phyloP scores from a whole-genome alignment of 2,329 filamentous ascomycete genomes.

The Sporothrix pseudoabietina region DNA sequence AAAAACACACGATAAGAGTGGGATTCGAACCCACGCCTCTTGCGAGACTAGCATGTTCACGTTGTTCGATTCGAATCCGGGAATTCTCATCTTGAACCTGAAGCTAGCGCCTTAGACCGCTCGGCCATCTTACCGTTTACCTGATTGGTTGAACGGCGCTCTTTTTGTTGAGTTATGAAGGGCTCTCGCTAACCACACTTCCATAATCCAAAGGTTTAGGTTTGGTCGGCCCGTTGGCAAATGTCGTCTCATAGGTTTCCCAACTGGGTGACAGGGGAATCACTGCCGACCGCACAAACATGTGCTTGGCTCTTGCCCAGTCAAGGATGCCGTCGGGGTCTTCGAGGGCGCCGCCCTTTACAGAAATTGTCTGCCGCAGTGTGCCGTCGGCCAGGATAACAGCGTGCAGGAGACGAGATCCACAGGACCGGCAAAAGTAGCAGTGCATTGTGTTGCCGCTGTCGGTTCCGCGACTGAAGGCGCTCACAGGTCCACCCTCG shows the following conservation, averaged over 20 bases:
- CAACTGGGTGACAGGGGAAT: slow-evolving; percentile 46
- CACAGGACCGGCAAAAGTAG: slow-evolving; percentile 42
- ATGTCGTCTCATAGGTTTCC: slow-evolving; percentile 29
- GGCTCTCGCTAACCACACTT: not conserved
- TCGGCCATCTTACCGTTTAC: slow-evolving; percentile 36
- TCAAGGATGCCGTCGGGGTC: slow-evolving; percentile 40
- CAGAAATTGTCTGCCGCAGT: slow-evolving; percentile 43
- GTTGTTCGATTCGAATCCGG: slow-evolving; percentile 32
- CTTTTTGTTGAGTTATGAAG: not conserved
- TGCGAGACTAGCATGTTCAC: slow-evolving; percentile 29
- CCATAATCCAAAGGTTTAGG: not conserved
- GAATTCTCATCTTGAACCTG: slow-evolving; percentile 27
- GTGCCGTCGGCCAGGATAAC: slow-evolving; percentile 45
- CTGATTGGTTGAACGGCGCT: not conserved
- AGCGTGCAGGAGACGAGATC: slow-evolving; percentile 51
- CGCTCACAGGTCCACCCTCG: slow-evolving; percentile 1
- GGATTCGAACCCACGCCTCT: slow-evolving; percentile 38
- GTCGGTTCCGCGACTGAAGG: slow-evolving; percentile 24
- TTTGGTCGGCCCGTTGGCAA: not conserved
- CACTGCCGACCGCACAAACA: slow-evolving; percentile 51
- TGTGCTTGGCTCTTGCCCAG: slow-evolving; percentile 48
- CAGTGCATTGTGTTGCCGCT: slow-evolving; percentile 30
- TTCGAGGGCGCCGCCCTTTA: slow-evolving; percentile 52
- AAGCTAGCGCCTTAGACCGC: slow-evolving; percentile 38
- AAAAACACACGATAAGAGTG: slow-evolving; percentile 35